Evolutionary conservation across 805 yeast genomes (phyloP).

Genomic region (Clavispora asparagi): DNA sequence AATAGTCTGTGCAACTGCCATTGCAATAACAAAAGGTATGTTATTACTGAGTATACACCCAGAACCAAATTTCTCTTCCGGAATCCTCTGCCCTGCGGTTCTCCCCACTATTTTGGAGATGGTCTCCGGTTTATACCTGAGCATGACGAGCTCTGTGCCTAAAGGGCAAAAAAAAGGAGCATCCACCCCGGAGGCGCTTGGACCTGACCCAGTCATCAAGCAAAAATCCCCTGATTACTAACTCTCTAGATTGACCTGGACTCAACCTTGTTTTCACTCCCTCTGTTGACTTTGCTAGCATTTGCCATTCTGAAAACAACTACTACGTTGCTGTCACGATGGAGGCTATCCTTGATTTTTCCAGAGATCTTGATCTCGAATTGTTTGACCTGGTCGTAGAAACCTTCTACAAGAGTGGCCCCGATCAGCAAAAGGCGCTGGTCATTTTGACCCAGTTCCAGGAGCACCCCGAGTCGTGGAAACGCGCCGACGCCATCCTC

Average conservation of each 20-base stretch:
- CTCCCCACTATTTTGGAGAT: no score
- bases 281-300: neutral
- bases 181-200: neutral
- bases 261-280: neutral
- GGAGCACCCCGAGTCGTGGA: slow-evolving; percentile 95
- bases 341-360: slow-evolving; percentile 87
- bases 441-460: slow-evolving; percentile 73
- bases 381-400: slow-evolving; percentile 81
- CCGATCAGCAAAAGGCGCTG: slow-evolving; percentile 70
- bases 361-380: slow-evolving; percentile 73
- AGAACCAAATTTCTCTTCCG: neutral
- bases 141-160: no score
- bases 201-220: neutral
- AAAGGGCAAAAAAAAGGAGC: neutral
- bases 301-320: neutral
- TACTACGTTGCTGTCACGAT: slow-evolving; percentile 30
- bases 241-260: neutral
- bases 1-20: neutral
- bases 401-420: slow-evolving; percentile 68
- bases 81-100: no score
- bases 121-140: no score
- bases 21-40: neutral
- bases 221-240: neutral
- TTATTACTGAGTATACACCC: neutral
- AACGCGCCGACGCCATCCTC: slow-evolving; percentile 81